A percentile compares a stretch with the other conserved stretches of the same genome.
Evolutionary conservation across 805 yeast genomes (phyloP).

Genomic region (Teunomyces tritomae): DNA sequence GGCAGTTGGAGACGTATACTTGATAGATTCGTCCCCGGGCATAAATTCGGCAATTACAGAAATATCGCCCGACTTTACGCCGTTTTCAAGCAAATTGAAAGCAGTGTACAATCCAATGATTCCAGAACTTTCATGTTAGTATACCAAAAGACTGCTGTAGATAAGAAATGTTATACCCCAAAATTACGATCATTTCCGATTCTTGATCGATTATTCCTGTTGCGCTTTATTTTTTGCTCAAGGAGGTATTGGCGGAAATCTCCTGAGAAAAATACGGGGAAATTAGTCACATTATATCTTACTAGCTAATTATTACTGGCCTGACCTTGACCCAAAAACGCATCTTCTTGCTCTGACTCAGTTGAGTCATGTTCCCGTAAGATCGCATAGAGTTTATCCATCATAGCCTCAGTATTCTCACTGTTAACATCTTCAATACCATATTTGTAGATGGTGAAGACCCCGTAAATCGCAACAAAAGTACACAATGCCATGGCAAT

Average conservation of each 20-base stretch:
- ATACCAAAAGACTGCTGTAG: background rate
- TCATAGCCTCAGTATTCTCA: constrained; percentile 48
- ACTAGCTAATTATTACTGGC: background rate
- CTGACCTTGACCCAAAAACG: constrained; percentile 2
- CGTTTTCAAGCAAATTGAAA: constrained; percentile 44
- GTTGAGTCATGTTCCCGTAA: constrained; percentile 22
- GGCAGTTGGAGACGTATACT: constrained; percentile 82
- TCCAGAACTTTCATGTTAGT: constrained; percentile 45
- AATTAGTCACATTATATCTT: background rate
- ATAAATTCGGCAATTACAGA: constrained; percentile 61
- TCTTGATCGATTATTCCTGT: background rate
- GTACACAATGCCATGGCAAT: constrained; percentile 57
- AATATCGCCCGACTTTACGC: constrained; percentile 41
- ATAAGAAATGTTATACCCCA: constrained; percentile 19
- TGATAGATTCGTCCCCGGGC: constrained; percentile 76
- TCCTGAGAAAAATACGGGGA: background rate
- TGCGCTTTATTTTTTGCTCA: background rate
- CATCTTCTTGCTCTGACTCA: constrained; percentile 6
- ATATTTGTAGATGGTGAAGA: constrained; percentile 55
- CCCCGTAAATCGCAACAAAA: constrained; percentile 56
- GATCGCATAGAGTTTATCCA: constrained; percentile 27
- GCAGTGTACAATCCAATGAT: constrained; percentile 67
- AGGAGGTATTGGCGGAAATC: too few relatives aligned
- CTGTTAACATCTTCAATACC: constrained; percentile 62
- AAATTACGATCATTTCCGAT: constrained; percentile 14